These are phyloP conservation scores for Alternaria rosae DNA, from an alignment of 2,329 filamentous ascomycete genomes.

Conservation along the genomic window DNA sequence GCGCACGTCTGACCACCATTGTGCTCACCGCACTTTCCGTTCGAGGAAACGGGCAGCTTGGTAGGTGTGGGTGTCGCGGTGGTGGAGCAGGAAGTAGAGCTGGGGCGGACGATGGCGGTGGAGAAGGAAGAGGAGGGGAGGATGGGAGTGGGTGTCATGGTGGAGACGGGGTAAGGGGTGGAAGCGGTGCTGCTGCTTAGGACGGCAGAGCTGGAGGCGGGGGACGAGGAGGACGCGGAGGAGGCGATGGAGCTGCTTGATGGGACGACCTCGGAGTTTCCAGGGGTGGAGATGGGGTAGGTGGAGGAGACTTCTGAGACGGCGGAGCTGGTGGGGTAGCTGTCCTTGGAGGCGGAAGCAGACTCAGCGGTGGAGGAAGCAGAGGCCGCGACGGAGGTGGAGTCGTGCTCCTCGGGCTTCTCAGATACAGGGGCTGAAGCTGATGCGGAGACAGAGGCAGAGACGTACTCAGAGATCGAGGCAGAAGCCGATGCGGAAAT, in stretches of 20 bases:
- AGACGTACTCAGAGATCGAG: background rate
- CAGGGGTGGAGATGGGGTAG: conserved; percentile 1
- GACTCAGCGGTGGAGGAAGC: conserved; percentile 7
- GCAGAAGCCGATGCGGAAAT: conserved; percentile 5
- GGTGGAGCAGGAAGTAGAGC: conserved; percentile 24
- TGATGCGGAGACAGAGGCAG: conserved; percentile 5
- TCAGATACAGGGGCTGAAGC: conserved; percentile 15
- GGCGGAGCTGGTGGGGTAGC: conserved; percentile 16
- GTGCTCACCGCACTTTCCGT: conserved; percentile 35
- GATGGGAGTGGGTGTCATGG: background rate
- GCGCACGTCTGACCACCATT: conserved; percentile 35
- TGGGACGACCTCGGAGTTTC: background rate
- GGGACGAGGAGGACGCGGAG: conserved; percentile 1
- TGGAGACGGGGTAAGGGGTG: background rate
- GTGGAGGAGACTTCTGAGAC: conserved; percentile 12
- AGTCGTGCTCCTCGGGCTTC: conserved; percentile 14
- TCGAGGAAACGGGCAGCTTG: conserved; percentile 22
- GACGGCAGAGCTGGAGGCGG: background rate
- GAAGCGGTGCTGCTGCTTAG: conserved; percentile 11
- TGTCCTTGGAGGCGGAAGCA: conserved; percentile 7
- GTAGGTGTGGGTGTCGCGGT: conserved; percentile 23
- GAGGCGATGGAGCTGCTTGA: background rate
- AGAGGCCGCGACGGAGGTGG: conserved; percentile 2
- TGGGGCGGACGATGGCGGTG: conserved; percentile 15
- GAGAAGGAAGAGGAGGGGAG: conserved; percentile 7